Evolutionary conservation across 352 stramenopile species (phyloP).

Genomic region (Phytophthora melonis): DNA sequence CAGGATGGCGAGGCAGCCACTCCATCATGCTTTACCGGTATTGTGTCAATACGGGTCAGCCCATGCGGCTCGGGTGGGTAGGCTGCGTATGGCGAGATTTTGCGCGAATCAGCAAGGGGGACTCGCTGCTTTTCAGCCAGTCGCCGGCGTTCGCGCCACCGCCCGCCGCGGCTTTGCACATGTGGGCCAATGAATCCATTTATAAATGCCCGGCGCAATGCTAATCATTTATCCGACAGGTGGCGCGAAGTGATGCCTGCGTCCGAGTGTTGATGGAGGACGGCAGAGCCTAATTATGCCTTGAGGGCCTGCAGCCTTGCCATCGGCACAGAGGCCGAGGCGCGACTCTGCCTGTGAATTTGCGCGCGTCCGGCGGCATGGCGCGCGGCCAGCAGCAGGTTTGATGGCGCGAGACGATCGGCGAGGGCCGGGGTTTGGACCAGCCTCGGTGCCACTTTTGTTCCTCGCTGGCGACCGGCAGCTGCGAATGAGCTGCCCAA

Average conservation of each 20-base stretch:
- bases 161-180: slow-evolving; percentile 7
- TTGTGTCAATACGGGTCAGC: slow-evolving; percentile 29
- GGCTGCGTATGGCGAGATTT: neutral
- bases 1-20: slow-evolving; percentile 31
- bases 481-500: slow-evolving; percentile 31
- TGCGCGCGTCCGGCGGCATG: slow-evolving; percentile 17
- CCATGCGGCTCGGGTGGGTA: neutral
- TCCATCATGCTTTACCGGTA: slow-evolving; percentile 33
- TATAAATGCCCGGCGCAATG: slow-evolving; percentile 27
- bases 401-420: slow-evolving; percentile 6
- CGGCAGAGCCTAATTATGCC: neutral
- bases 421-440: neutral
- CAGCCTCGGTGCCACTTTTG: slow-evolving; percentile 23
- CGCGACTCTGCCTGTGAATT: neutral
- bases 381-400: slow-evolving; percentile 16
- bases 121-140: slow-evolving; percentile 15
- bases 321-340: slow-evolving; percentile 3
- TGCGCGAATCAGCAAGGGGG: slow-evolving; percentile 12
- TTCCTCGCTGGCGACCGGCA: slow-evolving; percentile 29
- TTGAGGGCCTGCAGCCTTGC: neutral
- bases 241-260: slow-evolving; percentile 8
- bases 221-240: slow-evolving; percentile 13
- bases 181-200: slow-evolving; percentile 37
- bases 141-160: slow-evolving; percentile 6
- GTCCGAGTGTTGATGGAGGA: too few relatives aligned